Base-by-base conservation (phyloP, 2,329 filamentous ascomycete genomes). In the Diaporthe sp. region DNA sequence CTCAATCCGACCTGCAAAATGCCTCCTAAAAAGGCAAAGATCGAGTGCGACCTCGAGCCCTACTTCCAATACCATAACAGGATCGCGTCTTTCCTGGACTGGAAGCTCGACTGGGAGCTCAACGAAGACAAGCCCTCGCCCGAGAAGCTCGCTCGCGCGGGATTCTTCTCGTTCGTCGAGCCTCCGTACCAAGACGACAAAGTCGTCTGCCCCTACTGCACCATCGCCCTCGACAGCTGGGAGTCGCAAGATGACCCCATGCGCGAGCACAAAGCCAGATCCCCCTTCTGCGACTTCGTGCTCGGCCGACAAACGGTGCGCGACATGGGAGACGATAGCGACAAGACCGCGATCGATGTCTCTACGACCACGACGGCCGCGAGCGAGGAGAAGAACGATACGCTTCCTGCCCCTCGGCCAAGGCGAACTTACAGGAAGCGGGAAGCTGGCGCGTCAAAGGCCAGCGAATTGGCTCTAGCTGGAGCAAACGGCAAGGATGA, bases 31-130 rank as follows among this genome's bases (percentile, higher is more conserved):
- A 19, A 25, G 15, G 0, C 47, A 12, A 40, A 68, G 30, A 28
- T 54, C n/a, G 55, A 40, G 13, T 22, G 42, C 52, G 61, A 61
- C 35, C 15, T 68, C 12, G 52, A 75, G 22, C 54, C 38, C 5
- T 73, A 55, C 45, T 22, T 72, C n/a, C 60, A 72, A n/a, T 75
- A 72, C 28, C 69, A 75, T 22, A 75, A 75, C 54, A 64, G 73
- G 35, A 54, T 75, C 52, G 73, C 73, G 5, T 75, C 73, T n/a
- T 75, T 73, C 30, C 7, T 61, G 22, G 30, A 58, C 25, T 75
- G 73, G 73, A 40, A 64, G 2, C 33, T 61, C 6, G 45, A 61
- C 4, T 75, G 73, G 58, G 70, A 72, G 15, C 2, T 54, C 22
- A 60, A 57, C 25, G 9, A 30, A 4, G 33, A 55, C 33, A 75